Percentiles rank a stretch among this genome's conserved stretches.
Conservation (phyloP, 1,284 basidiomycete genomes). For the Sporisorium scitamineum region DNA sequence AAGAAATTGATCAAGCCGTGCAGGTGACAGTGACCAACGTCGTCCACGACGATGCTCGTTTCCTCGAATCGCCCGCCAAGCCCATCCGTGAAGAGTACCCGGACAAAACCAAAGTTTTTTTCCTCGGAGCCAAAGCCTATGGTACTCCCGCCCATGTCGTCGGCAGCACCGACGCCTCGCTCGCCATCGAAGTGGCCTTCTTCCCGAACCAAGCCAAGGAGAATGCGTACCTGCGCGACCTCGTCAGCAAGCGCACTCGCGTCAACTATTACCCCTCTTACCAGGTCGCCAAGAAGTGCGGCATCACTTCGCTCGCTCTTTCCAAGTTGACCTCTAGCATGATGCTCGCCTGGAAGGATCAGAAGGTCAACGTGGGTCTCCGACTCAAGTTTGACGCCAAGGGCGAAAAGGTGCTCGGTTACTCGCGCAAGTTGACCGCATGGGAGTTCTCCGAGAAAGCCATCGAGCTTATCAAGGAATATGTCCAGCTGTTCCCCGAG, state of each 20-base stretch:
- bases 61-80: conserved; percentile 77
- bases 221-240: conserved; percentile 50
- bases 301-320: conserved; percentile 70
- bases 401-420: conserved; percentile 93
- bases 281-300: conserved; percentile 53
- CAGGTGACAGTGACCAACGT: conserved; percentile 62
- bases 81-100: conserved; percentile 90
- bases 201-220: conserved; percentile 63
- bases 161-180: conserved; percentile 73
- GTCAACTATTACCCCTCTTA: conserved; percentile 56
- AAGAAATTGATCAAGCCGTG: conserved; percentile 85
- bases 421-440: conserved; percentile 84
- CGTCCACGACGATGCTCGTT: conserved; percentile 60
- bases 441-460: conserved; percentile 97
- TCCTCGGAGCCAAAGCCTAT: conserved; percentile 91
- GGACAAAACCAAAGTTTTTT: conserved; percentile 89
- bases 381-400: conserved; percentile 97
- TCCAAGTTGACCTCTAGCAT: conserved; percentile 93
- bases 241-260: conserved; percentile 53
- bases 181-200: conserved; percentile 62
- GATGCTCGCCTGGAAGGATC: conserved; percentile 80
- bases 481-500: conserved; percentile 73
- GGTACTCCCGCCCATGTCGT: conserved; percentile 92
- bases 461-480: conserved; percentile 82
- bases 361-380: conserved; percentile 90